phyloP scores from a whole-genome alignment of 148 eudicot species.

The Arbutus unedo region DNA sequence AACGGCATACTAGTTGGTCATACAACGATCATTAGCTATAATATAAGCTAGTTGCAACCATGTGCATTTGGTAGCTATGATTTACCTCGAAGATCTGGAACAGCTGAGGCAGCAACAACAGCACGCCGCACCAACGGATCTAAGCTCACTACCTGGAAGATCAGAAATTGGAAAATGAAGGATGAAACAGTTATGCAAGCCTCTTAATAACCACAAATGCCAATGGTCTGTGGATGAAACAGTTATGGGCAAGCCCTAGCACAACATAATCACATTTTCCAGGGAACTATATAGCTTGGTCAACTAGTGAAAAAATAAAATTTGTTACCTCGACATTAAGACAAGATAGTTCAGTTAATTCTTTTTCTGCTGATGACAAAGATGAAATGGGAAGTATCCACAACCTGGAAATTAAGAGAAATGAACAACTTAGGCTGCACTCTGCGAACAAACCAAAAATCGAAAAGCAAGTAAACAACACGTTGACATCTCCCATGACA shows the following conservation, averaged over 20 bases:
- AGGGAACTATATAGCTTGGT: background rate
- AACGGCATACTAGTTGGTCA: background rate
- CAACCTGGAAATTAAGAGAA: constrained; percentile 46
- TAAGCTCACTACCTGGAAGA: constrained; percentile 56
- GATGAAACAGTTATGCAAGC: background rate
- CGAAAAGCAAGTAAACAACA: constrained; percentile 8
- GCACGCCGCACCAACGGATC: constrained; percentile 93
- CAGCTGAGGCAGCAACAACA: constrained; percentile 60
- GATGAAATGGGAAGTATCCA: constrained; percentile 85
- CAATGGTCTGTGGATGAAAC: background rate
- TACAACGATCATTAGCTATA: constrained; percentile 1
- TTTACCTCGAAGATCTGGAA: constrained; percentile 85
- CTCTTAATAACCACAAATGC: background rate
- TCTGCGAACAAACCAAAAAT: background rate
- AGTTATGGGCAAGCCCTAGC: background rate
- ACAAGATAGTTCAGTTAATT: constrained; percentile 48
- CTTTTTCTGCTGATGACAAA: constrained; percentile 64
- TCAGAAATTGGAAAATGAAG: constrained; percentile 11
- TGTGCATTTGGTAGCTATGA: constrained; percentile 16
- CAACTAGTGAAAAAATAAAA: background rate
- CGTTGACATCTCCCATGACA: background rate
- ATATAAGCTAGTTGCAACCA: constrained; percentile 1
- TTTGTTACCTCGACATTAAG: constrained; percentile 60
- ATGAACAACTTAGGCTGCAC: constrained; percentile 4
- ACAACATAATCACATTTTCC: background rate